These are phyloP conservation scores for Beauveria rudraprayagi DNA, from an alignment of 2,329 filamentous ascomycete genomes.

Conservation along the genomic window DNA sequence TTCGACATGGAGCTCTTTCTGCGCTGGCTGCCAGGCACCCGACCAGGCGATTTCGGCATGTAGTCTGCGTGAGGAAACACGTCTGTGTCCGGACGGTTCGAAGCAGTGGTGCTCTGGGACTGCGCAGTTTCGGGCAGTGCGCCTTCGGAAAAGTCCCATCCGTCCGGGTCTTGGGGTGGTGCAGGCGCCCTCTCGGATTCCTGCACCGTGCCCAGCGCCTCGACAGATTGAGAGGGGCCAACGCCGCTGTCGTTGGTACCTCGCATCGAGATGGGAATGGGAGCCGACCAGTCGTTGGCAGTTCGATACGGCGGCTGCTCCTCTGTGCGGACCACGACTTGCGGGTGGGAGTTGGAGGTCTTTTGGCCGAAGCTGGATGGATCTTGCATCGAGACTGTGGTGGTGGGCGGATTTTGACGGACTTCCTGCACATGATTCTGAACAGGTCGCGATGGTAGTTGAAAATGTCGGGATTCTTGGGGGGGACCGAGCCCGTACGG, in stretches of 20 bases:
- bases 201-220: slow-evolving; percentile 30
- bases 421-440: slow-evolving; percentile 53
- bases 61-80: slow-evolving; percentile 77
- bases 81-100: slow-evolving; percentile 74
- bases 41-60: slow-evolving; percentile 70
- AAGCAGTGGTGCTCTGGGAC: slow-evolving; percentile 38
- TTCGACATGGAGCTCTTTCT: slow-evolving; percentile 74
- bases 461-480: slow-evolving; percentile 33
- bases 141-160: slow-evolving; percentile 88
- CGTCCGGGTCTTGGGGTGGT: slow-evolving; percentile 53
- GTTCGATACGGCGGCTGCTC: slow-evolving; percentile 37
- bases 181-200: slow-evolving; percentile 30
- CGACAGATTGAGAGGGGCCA: slow-evolving; percentile 30
- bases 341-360: slow-evolving; percentile 32
- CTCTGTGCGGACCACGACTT: slow-evolving; percentile 45
- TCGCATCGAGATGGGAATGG: slow-evolving; percentile 26
- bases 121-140: slow-evolving; percentile 50
- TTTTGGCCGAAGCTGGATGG: slow-evolving; percentile 27
- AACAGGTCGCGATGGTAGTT: slow-evolving; percentile 31
- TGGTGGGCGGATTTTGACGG: slow-evolving; percentile 46
- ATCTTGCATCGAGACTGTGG: slow-evolving; percentile 45
- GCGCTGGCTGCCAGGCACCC: slow-evolving; percentile 60
- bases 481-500: slow-evolving; percentile 39
- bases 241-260: slow-evolving; percentile 26
- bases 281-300: slow-evolving; percentile 27